Conservation (phyloP, 2,329 filamentous ascomycete genomes). For the Sphaerulina populicola region DNA sequence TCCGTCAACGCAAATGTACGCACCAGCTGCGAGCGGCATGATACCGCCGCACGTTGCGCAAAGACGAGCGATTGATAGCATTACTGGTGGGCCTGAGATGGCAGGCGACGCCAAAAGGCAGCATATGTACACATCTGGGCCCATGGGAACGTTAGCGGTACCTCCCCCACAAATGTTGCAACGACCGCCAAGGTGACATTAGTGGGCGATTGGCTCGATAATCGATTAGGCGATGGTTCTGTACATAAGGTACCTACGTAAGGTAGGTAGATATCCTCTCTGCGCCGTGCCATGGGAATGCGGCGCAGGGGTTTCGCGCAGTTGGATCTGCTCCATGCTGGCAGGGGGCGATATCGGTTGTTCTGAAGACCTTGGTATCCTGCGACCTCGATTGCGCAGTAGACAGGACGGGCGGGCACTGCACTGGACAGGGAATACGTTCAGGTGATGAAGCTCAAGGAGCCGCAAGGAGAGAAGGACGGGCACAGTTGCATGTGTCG, state of each 20-base stretch:
- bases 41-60: slow-evolving; percentile 36
- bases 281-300: neutral
- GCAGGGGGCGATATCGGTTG: slow-evolving; percentile 1
- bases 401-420: neutral
- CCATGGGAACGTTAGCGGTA: slow-evolving; percentile 39
- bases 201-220: neutral
- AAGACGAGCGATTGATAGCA: slow-evolving; percentile 53
- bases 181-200: slow-evolving; percentile 18
- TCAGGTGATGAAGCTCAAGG: slow-evolving; percentile 11
- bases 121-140: slow-evolving; percentile 45
- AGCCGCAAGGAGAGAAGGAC: slow-evolving; percentile 5
- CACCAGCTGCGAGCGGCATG: slow-evolving; percentile 34
- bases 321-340: neutral
- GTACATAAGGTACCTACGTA: slow-evolving; percentile 23
- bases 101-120: slow-evolving; percentile 50
- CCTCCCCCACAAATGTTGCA: slow-evolving; percentile 17
- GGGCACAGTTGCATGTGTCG: neutral
- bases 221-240: slow-evolving; percentile 2
- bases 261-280: slow-evolving; percentile 10
- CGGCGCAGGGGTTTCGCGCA: neutral
- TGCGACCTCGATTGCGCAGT: neutral
- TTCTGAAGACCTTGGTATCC: neutral
- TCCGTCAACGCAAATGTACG: slow-evolving; percentile 29
- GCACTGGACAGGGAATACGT: neutral
- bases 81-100: slow-evolving; percentile 46